phyloP scores from a whole-genome alignment of 139 green algal genomes.

The Chlamydomonas eustigma region DNA sequence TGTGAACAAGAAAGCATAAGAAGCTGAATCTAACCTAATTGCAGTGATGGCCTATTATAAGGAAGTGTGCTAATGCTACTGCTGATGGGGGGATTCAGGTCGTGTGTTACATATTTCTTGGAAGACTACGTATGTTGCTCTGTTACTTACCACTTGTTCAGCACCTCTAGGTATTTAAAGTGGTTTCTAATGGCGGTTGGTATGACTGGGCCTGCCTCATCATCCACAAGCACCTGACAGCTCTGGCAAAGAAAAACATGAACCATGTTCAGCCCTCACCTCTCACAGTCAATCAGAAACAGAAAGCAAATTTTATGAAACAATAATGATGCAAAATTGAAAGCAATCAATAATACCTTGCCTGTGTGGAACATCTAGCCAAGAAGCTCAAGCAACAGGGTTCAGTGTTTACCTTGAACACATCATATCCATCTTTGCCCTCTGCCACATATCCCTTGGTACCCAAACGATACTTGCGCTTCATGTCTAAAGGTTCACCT shows the following conservation, averaged over 20 bases:
- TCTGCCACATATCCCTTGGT: slow-evolving; percentile 70
- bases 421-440: slow-evolving; percentile 70
- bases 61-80: neutral
- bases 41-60: neutral
- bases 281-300: too few relatives aligned
- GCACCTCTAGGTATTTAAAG: slow-evolving; percentile 28
- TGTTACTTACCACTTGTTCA: slow-evolving; percentile 20
- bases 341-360: too few relatives aligned
- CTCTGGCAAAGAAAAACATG: neutral
- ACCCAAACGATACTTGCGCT: slow-evolving; percentile 44
- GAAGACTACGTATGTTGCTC: neutral
- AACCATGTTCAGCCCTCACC: too few relatives aligned
- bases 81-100: neutral
- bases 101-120: neutral
- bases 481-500: slow-evolving; percentile 38
- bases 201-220: slow-evolving; percentile 2
- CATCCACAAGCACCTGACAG: slow-evolving; percentile 29
- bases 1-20: neutral
- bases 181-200: slow-evolving; percentile 17
- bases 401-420: slow-evolving; percentile 39
- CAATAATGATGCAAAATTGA: too few relatives aligned
- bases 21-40: neutral
- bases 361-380: neutral
- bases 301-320: too few relatives aligned
- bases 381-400: neutral